Evolutionary conservation across 2,329 filamentous ascomycete species (phyloP).

Genomic region (Allantophomopsis lycopodina): DNA sequence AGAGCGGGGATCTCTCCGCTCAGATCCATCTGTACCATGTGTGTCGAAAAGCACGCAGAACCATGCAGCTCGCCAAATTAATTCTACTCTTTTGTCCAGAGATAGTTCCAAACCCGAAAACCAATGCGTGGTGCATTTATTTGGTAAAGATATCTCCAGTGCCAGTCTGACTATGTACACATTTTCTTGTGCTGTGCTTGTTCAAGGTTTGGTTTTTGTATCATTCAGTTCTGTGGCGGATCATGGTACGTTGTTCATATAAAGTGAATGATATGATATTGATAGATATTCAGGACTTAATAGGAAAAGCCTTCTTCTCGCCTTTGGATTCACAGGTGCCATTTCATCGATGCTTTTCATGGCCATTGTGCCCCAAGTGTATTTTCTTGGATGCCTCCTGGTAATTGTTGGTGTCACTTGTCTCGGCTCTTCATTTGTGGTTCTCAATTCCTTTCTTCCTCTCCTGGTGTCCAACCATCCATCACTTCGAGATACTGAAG

Average conservation of each 20-base stretch:
- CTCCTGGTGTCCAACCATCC: slow-evolving; percentile 80
- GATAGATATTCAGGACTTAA: slow-evolving; percentile 34
- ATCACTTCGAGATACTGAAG: background rate
- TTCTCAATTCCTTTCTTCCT: slow-evolving; percentile 88
- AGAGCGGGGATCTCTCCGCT: slow-evolving; percentile 74
- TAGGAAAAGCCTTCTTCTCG: slow-evolving; percentile 73
- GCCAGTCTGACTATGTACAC: slow-evolving; percentile 98
- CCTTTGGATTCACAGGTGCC: slow-evolving; percentile 74
- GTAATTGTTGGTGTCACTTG: slow-evolving; percentile 86
- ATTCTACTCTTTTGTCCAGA: slow-evolving; percentile 38
- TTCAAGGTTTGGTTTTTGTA: slow-evolving; percentile 82
- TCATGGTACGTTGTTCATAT: slow-evolving; percentile 41
- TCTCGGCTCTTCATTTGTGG: slow-evolving; percentile 86
- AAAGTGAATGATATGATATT: slow-evolving; percentile 2
- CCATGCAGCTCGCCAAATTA: too few species aligned
- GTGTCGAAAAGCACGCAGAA: slow-evolving; percentile 31
- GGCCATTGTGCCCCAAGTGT: slow-evolving; percentile 58
- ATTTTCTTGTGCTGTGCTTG: slow-evolving; percentile 78
- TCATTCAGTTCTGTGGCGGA: slow-evolving; percentile 93
- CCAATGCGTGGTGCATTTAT: slow-evolving; percentile 61
- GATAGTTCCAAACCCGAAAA: slow-evolving; percentile 8
- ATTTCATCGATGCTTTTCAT: slow-evolving; percentile 79
- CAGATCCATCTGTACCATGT: slow-evolving; percentile 33
- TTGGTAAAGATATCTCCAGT: slow-evolving; percentile 82
- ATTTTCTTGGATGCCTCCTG: slow-evolving; percentile 66